A percentile compares a stretch with the other conserved stretches of the same genome.
These are phyloP conservation scores for Yarrowia alimentaria DNA, from an alignment of 805 yeast genomes.

Conservation along the genomic window DNA sequence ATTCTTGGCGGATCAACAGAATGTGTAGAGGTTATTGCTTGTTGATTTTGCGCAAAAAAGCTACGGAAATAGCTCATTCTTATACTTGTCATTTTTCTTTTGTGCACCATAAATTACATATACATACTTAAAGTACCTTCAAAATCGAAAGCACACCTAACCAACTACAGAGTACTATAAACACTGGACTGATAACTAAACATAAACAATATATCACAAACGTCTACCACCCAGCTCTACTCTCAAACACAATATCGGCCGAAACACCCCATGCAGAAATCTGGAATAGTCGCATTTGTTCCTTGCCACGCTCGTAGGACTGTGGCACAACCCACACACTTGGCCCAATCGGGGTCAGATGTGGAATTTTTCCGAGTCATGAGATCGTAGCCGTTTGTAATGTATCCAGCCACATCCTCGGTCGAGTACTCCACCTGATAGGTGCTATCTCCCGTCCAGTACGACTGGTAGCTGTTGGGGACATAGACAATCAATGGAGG, in stretches of 20 bases:
- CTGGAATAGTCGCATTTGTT: constrained; percentile 8
- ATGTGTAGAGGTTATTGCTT: too few relatives aligned
- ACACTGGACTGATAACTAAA: too few relatives aligned
- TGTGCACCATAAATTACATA: too few relatives aligned
- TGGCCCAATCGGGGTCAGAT: constrained; percentile 62
- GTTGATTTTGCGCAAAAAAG: too few relatives aligned
- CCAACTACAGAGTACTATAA: too few relatives aligned
- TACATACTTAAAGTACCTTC: too few relatives aligned
- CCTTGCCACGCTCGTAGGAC: constrained; percentile 54
- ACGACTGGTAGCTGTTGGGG: constrained; percentile 68
- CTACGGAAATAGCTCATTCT: too few relatives aligned
- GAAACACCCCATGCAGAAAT: constrained; percentile 18
- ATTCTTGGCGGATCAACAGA: too few relatives aligned
- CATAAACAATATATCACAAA: neutral
- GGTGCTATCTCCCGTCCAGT: constrained; percentile 67
- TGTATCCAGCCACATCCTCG: constrained; percentile 58
- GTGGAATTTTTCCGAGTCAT: constrained; percentile 68
- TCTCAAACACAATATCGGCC: constrained; percentile 9
- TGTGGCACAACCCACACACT: constrained; percentile 81
- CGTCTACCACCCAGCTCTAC: too few relatives aligned
- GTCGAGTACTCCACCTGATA: constrained; percentile 61
- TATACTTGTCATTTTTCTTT: too few relatives aligned
- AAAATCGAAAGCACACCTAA: too few relatives aligned
- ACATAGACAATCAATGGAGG: constrained; percentile 78
- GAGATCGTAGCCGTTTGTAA: constrained; percentile 73